Conservation (phyloP, 139 green algal genomes). For the Tetradesmus obliquus region DNA sequence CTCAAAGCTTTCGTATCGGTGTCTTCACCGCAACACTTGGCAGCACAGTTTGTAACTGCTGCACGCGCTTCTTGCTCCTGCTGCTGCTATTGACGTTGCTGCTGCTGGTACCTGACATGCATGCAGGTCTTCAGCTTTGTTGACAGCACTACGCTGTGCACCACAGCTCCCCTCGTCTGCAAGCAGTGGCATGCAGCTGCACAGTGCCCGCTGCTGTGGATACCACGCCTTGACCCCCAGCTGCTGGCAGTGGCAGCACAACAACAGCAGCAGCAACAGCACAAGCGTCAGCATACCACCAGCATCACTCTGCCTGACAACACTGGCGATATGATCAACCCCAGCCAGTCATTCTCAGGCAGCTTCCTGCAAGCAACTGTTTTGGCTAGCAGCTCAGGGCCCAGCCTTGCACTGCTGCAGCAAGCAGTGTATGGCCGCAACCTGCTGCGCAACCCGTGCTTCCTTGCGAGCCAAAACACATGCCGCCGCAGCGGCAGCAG, state of each 20-base stretch:
- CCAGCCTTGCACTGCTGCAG: constrained; percentile 18
- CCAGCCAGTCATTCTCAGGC: neutral
- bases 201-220: neutral
- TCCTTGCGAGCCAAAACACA: constrained; percentile 5
- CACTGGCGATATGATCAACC: neutral
- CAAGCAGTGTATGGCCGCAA: constrained; percentile 41
- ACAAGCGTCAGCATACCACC: neutral
- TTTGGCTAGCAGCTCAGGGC: neutral
- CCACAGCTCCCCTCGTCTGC: constrained; percentile 30
- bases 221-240: neutral
- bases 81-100: neutral
- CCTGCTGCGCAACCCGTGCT: constrained; percentile 53
- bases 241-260: neutral
- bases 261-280: neutral
- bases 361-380: neutral
- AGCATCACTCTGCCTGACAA: neutral
- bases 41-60: neutral
- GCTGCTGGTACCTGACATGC: neutral
- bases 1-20: too few species aligned
- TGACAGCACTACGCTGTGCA: constrained; percentile 35
- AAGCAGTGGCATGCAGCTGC: constrained; percentile 18
- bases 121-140: constrained; percentile 19
- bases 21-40: neutral
- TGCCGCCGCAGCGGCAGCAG: neutral
- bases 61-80: neutral